Conservation (phyloP, 768 basidiomycete species). For the Hebeloma cylindrosporum region DNA sequence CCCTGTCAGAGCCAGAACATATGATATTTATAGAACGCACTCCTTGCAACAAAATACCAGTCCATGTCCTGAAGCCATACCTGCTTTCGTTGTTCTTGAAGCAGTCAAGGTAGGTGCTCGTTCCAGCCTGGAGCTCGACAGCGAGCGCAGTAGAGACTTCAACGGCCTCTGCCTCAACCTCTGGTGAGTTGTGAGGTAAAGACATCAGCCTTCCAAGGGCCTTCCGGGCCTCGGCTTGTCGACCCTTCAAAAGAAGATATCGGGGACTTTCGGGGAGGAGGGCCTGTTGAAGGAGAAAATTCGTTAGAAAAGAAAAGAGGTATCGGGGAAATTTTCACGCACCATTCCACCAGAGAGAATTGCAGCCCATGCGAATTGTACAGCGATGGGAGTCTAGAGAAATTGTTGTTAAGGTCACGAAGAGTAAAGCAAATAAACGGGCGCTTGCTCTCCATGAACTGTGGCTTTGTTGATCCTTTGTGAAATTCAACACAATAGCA, state of each 20-base stretch:
- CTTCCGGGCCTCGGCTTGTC: slow-evolving; percentile 52
- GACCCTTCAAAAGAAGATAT: slow-evolving; percentile 67
- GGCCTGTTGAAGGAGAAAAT: slow-evolving; percentile 17
- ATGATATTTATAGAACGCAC: slow-evolving; percentile 3
- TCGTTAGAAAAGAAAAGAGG: not conserved
- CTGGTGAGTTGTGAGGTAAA: slow-evolving; percentile 44
- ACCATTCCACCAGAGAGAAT: slow-evolving; percentile 71
- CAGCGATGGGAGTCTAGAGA: slow-evolving; percentile 60
- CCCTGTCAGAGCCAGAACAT: too few species aligned
- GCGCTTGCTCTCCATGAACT: slow-evolving; percentile 30
- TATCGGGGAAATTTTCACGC: slow-evolving; percentile 23
- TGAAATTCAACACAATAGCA: slow-evolving; percentile 50
- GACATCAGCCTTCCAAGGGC: slow-evolving; percentile 65
- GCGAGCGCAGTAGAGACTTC: slow-evolving; percentile 53
- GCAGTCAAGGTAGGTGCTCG: slow-evolving; percentile 57
- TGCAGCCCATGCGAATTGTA: slow-evolving; percentile 80
- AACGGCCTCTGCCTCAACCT: slow-evolving; percentile 52
- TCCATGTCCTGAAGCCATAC: slow-evolving; percentile 64
- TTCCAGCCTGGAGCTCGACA: slow-evolving; percentile 57
- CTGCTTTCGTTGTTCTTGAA: slow-evolving; percentile 58
- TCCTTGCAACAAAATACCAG: slow-evolving; percentile 58
- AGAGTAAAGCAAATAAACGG: too few species aligned
- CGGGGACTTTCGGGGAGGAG: slow-evolving; percentile 46
- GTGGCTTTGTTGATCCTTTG: slow-evolving; percentile 55
- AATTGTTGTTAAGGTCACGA: too few species aligned